phyloP scores from a whole-genome alignment of 305 asterid genomes.

The Fraxinus sp. region DNA sequence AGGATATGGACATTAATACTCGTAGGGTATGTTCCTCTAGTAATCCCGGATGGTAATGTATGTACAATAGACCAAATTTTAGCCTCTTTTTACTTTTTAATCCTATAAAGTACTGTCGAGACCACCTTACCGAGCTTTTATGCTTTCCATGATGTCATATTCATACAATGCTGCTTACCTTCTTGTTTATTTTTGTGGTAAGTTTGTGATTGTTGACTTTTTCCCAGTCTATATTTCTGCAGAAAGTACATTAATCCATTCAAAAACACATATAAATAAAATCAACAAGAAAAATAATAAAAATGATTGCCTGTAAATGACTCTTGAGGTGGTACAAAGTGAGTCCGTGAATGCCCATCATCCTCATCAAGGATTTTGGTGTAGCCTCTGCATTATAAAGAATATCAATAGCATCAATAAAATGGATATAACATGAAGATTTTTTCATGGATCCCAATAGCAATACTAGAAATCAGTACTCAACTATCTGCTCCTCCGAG shows the following conservation, averaged over 20 bases:
- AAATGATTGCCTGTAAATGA: conserved; percentile 68
- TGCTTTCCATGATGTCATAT: neutral
- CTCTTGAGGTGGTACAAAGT: conserved; percentile 95
- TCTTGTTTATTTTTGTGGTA: conserved; percentile 42
- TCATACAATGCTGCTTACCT: conserved; percentile 37
- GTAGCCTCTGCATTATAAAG: conserved; percentile 75
- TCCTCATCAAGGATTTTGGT: conserved; percentile 90
- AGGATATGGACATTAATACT: neutral
- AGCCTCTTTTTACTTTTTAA: neutral
- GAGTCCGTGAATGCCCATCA: conserved; percentile 82
- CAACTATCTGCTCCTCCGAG: conserved; percentile 94
- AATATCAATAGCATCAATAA: neutral
- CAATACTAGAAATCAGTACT: conserved; percentile 26
- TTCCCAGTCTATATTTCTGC: conserved; percentile 88
- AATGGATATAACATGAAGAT: neutral
- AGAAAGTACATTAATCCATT: conserved; percentile 14
- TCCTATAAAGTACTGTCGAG: neutral
- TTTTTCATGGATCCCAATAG: neutral
- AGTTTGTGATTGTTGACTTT: conserved; percentile 58
- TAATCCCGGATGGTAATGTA: neutral
- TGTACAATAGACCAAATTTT: neutral
- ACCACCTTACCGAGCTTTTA: neutral
- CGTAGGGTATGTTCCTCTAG: neutral
- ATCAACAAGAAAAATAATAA: conserved; percentile 4
- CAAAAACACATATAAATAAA: neutral